Evolutionary conservation across 1,284 basidiomycete species (phyloP), one percentile per base, ranked within the genome.

Genomic region (Cystobasidiaceae sp.): DNA sequence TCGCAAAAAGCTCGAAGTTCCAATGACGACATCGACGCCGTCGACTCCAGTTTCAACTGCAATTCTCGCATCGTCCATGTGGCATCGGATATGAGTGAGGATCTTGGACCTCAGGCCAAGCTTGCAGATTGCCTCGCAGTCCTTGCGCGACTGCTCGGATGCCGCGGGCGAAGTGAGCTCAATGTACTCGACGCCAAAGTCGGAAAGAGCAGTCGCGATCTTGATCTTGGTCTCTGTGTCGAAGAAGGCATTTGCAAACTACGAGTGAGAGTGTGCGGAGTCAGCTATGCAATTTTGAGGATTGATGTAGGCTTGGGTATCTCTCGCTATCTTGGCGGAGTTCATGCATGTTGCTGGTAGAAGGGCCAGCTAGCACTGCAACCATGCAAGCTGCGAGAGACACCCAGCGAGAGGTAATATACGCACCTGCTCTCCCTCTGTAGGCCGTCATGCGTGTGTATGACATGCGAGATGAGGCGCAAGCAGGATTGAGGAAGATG

Each of bases 221-320:
- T 93, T 93, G 78, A 97, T 97, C 85, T 99, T 99, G 81, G 93
- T 98, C 83, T 96, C 93, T 77, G 92, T 93, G 78, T 96, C 93
- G 78, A 97, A 97, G 83, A 97, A 99, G 62, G 96, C 94, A 75
- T 97, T 98, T 70, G 96, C 94, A 74, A 99, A 99, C 79, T 99
- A 44, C 19, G 17, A 4, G 11, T 13, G 1, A 19, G 17, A 13
- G 48, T 17, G 15, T 15, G 25, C 15, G 28, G 33, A 50, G 27
- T n/a, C n/a, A 30, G 25, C 17, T 30, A 21, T 17, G 34, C 3
- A 54, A 17, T 46, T 13, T 17, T 13, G 17, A 46, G 45, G 50
- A 11, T 39, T 39, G 37, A 39, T 39, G 37, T 11, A 11, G 37
- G 11, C n/a, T 39, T 39, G 11, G 37, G n/a, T n/a, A n/a, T n/a